These are phyloP conservation scores for Coemansia pectinata DNA, from an alignment of 192 early-diverging fungal species.

Conservation along the genomic window DNA sequence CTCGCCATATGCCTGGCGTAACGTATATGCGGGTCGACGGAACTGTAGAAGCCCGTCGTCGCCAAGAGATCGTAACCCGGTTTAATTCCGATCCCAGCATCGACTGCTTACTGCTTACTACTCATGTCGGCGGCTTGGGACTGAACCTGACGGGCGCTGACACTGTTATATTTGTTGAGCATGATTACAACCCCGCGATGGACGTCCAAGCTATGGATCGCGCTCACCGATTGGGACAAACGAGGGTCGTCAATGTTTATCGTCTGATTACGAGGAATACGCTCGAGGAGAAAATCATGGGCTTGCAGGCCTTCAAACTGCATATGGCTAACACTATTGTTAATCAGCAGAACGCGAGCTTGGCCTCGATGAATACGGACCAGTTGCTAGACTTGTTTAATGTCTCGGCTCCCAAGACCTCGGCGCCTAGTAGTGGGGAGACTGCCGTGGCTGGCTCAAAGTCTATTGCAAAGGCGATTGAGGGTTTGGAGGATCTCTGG, in stretches of 20 bases:
- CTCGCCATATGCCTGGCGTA: constrained; percentile 79
- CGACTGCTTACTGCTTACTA: constrained; percentile 92
- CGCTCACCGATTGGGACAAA: constrained; percentile 97
- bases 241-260: constrained; percentile 96
- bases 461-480: constrained; percentile 50
- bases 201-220: constrained; percentile 99
- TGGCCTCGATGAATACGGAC: constrained; percentile 94
- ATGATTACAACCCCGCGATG: constrained; percentile 99
- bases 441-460: constrained; percentile 16
- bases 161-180: constrained; percentile 98
- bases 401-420: constrained; percentile 57
- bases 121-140: constrained; percentile 95
- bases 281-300: constrained; percentile 99
- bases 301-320: constrained; percentile 96
- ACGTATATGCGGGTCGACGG: constrained; percentile 96
- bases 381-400: constrained; percentile 94
- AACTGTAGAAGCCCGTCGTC: constrained; percentile 72
- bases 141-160: constrained; percentile 99
- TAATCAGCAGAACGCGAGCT: constrained; percentile 93
- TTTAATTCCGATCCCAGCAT: constrained; percentile 98
- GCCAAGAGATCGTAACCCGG: constrained; percentile 88
- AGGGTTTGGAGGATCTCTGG: constrained; percentile 84
- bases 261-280: constrained; percentile 96
- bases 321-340: constrained; percentile 96
- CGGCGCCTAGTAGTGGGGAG: not conserved